A percentile compares a stretch with the other conserved stretches of the same genome.
Conservation (phyloP, 495 filamentous ascomycete genomes). For the Hyaloscypha bicolor region DNA sequence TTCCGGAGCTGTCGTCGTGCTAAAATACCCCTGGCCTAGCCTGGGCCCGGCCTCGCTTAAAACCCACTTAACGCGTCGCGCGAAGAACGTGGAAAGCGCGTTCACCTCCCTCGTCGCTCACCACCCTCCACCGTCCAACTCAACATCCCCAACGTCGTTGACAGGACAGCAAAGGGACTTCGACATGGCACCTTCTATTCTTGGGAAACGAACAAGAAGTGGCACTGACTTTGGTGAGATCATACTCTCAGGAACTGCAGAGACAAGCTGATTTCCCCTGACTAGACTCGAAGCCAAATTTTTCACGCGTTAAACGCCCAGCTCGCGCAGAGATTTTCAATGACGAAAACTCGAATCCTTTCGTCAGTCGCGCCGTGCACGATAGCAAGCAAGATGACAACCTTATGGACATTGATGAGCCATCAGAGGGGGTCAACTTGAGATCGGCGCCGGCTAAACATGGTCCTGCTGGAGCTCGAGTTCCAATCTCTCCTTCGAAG, state of each 20-base stretch:
- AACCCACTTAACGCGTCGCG: slow-evolving; percentile 20
- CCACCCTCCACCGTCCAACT: slow-evolving; percentile 24
- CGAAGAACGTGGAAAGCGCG: neutral
- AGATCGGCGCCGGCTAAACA: slow-evolving; percentile 27
- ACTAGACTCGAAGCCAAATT: slow-evolving; percentile 33
- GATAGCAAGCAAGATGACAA: slow-evolving; percentile 22
- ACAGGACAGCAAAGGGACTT: slow-evolving; percentile 29
- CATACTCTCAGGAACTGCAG: slow-evolving; percentile 20
- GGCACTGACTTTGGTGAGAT: slow-evolving; percentile 60
- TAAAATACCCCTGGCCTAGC: neutral
- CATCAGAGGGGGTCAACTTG: slow-evolving; percentile 24
- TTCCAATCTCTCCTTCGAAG: slow-evolving; percentile 23
- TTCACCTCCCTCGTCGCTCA: neutral
- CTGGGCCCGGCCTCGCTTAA: neutral
- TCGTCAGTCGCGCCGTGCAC: slow-evolving; percentile 31
- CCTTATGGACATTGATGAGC: slow-evolving; percentile 28
- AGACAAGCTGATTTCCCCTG: slow-evolving; percentile 34
- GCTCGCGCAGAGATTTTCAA: slow-evolving; percentile 48
- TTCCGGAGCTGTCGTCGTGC: too few relatives aligned
- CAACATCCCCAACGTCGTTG: slow-evolving; percentile 15
- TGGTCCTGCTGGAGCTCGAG: slow-evolving; percentile 9
- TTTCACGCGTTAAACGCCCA: slow-evolving; percentile 64
- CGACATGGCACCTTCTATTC: slow-evolving; percentile 63
- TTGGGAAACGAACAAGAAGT: slow-evolving; percentile 74
- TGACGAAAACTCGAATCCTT: slow-evolving; percentile 58